Percentiles rank a stretch among this genome's conserved stretches.
phyloP scores from a whole-genome alignment of 768 basidiomycete species.

The Scleroderma citrinum region DNA sequence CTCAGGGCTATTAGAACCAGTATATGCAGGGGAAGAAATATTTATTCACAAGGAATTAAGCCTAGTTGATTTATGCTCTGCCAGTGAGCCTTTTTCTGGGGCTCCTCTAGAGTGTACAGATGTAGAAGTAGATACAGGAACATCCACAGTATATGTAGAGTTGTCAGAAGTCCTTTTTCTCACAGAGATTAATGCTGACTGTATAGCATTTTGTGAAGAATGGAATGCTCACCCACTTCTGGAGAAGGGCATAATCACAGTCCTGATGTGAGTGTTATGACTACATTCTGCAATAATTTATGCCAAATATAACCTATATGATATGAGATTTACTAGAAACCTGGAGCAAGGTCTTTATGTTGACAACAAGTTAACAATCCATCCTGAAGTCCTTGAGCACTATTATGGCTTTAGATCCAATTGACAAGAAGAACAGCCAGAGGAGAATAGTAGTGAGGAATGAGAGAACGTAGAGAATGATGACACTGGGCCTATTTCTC shows the following conservation, averaged over 20 bases:
- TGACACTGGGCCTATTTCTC: not conserved
- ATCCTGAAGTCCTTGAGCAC: constrained; percentile 10
- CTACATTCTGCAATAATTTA: not conserved
- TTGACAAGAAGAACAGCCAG: not conserved
- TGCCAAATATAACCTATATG: not conserved
- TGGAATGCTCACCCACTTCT: constrained; percentile 17
- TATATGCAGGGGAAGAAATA: too few relatives aligned
- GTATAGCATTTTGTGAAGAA: constrained; percentile 6
- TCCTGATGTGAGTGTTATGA: constrained; percentile 7
- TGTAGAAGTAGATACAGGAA: not conserved
- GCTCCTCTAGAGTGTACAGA: too few relatives aligned
- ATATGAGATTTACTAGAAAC: constrained; percentile 2
- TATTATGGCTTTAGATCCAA: constrained; percentile 2
- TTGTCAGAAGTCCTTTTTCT: constrained; percentile 3
- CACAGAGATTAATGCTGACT: constrained; percentile 12
- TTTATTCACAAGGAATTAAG: too few relatives aligned
- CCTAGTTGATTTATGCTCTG: too few relatives aligned
- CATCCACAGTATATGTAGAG: too few relatives aligned
- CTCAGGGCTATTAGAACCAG: too few relatives aligned
- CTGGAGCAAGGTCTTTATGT: constrained; percentile 5
- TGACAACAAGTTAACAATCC: constrained; percentile 2
- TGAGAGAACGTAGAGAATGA: not conserved
- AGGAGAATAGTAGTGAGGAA: not conserved
- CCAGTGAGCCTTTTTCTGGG: too few relatives aligned
- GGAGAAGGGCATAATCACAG: constrained; percentile 7